These are phyloP conservation scores for Podaxis carcinomalis DNA, from an alignment of 768 basidiomycete species.

Conservation along the genomic window DNA sequence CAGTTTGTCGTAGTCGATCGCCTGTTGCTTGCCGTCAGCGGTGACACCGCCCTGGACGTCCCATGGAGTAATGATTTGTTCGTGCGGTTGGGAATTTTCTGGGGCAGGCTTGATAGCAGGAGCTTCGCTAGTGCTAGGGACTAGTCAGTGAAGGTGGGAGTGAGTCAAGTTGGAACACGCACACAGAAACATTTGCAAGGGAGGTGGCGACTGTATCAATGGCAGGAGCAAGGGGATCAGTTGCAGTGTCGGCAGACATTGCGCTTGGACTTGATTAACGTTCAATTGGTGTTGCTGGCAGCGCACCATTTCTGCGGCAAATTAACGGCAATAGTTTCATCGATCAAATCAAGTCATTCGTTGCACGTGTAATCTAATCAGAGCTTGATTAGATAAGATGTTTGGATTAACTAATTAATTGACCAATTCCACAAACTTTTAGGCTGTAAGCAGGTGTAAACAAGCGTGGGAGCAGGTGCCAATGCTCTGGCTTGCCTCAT, in stretches of 20 bases:
- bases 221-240: neutral
- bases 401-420: slow-evolving; percentile 9
- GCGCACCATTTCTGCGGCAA: neutral
- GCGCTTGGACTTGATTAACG: neutral
- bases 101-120: slow-evolving; percentile 6
- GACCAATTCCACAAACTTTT: slow-evolving; percentile 17
- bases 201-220: neutral
- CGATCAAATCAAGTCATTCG: neutral
- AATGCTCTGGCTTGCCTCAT: slow-evolving; percentile 23
- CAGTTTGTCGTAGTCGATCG: slow-evolving; percentile 96
- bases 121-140: neutral
- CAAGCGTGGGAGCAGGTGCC: slow-evolving; percentile 23
- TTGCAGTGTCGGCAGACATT: neutral
- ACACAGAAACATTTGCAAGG: neutral
- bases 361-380: neutral
- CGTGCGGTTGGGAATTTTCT: slow-evolving; percentile 22
- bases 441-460: slow-evolving; percentile 22
- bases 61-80: slow-evolving; percentile 94
- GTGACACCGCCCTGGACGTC: slow-evolving; percentile 92
- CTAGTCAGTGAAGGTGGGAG: neutral
- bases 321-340: neutral
- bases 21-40: slow-evolving; percentile 84
- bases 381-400: slow-evolving; percentile 1
- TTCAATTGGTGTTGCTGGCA: neutral
- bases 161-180: neutral